Base-by-base conservation (phyloP, 805 yeast genomes). In the Tetrapisispora fleetii region DNA sequence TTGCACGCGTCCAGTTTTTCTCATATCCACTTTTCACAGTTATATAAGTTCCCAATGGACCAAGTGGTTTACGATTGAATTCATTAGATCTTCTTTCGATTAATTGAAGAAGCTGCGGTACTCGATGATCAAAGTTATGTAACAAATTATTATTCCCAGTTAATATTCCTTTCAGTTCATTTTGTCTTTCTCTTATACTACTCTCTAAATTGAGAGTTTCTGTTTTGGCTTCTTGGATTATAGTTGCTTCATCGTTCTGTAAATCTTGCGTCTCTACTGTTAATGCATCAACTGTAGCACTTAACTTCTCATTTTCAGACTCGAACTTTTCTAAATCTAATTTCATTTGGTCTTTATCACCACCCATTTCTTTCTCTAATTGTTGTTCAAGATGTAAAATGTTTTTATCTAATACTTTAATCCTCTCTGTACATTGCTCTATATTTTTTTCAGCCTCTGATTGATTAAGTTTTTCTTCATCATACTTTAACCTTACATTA, bases 41-140 rank as follows among this genome's bases (percentile, higher is more conserved):
- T 2, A 88, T 70, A 50, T 68, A 67, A 3, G 71, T 54, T 1
- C 96, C 96, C 2, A 91, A 53, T 0, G 99, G 99, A 0, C 98
- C 98, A 17, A 83, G 63, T 0, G 95, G 95, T 35, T 58, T 58
- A 2, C 63, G 56, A 17, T 71, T 72, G 72, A 77, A 81, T 16
- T 64, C 56, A 0, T 54, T 43, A 14, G 68, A 67, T 2, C 60
- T 55, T 36, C 48, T 45, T 27, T 65, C 53, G 7, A 82, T 74
- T 5, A 68, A 76, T 3, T 58, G 53, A 22, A 81, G 55, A 7
- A 82, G 58, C 2, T 50, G 44, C 9, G 64, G 64, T 59, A 80
- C 73, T 6, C 68, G 65, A 1, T 52, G 52, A 8, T 82, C 83
- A 71, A 79, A 83, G 1, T 81, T 76, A 13, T 73, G 70, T 40